Conservation (phyloP, 805 yeast genomes). For the Suhomyces sp. region DNA sequence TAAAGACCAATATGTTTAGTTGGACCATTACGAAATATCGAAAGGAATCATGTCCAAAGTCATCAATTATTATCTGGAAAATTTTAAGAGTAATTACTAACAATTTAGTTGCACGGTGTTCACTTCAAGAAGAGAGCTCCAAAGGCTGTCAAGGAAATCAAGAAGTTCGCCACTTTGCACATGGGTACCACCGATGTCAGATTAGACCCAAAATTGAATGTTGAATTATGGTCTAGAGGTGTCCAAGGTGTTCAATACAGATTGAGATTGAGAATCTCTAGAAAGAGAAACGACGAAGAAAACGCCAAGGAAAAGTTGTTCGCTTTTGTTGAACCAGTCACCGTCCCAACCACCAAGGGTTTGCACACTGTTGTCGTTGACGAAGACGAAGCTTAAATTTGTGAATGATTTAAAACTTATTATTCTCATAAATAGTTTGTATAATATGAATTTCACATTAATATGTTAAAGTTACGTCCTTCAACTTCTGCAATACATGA, state of each 20-base stretch:
- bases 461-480: not conserved
- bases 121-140: constrained; percentile 99
- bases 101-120: constrained; percentile 85
- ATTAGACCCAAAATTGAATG: constrained; percentile 97
- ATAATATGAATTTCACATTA: constrained; percentile 9
- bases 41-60: not conserved
- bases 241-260: constrained; percentile 98
- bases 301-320: constrained; percentile 96
- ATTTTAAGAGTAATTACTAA: constrained; percentile 35
- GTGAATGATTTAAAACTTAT: constrained; percentile 7
- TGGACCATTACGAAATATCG: not conserved
- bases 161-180: constrained; percentile 97
- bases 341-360: constrained; percentile 94
- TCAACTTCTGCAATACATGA: not conserved
- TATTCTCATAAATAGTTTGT: constrained; percentile 11
- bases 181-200: constrained; percentile 99
- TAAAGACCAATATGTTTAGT: too few relatives aligned
- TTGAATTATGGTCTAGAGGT: constrained; percentile 99
- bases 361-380: constrained; percentile 95
- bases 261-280: constrained; percentile 96
- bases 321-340: constrained; percentile 97
- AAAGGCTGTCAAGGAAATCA: constrained; percentile 98
- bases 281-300: constrained; percentile 99
- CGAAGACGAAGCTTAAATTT: constrained; percentile 58
- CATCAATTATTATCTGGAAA: not conserved